A percentile compares a stretch with the other conserved stretches of the same genome.
These are phyloP conservation scores for Dipteronia sinensis DNA, from an alignment of 345 rosid species.

Conservation along the genomic window DNA sequence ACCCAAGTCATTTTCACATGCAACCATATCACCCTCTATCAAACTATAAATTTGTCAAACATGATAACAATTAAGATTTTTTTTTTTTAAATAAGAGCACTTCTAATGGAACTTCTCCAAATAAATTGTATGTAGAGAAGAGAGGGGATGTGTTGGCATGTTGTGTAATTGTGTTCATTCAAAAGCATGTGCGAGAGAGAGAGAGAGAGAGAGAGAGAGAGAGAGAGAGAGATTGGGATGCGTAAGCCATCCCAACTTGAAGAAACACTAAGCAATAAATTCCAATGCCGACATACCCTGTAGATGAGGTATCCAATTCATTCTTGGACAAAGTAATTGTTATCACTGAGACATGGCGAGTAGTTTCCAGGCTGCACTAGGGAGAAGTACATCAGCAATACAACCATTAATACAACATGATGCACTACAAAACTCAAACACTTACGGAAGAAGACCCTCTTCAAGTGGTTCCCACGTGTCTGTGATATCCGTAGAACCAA, in stretches of 20 bases:
- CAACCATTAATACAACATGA: not conserved
- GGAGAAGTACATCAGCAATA: conserved; percentile 4
- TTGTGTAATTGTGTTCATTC: not conserved
- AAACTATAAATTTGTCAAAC: not conserved
- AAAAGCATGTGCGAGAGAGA: not conserved
- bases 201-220: not conserved
- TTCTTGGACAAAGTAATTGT: conserved; percentile 36
- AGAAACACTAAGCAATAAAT: not conserved
- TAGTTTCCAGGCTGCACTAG: conserved; percentile 35
- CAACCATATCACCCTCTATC: not conserved
- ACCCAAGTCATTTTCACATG: not conserved
- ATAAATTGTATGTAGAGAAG: not conserved
- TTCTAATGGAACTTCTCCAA: not conserved
- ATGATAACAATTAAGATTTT: not conserved
- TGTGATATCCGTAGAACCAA: conserved; percentile 37
- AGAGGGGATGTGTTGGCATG: not conserved
- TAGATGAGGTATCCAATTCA: conserved; percentile 30
- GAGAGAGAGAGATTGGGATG: not conserved
- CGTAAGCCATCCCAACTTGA: not conserved
- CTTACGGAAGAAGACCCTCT: conserved; percentile 44
- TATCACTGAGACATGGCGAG: conserved; percentile 40
- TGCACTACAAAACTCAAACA: not conserved
- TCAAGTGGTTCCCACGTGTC: conserved; percentile 44
- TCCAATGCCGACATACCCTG: conserved; percentile 24
- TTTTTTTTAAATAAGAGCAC: not conserved